phyloP scores from a whole-genome alignment of 257 asterid genomes.

The Salvia miltiorrhiza region DNA sequence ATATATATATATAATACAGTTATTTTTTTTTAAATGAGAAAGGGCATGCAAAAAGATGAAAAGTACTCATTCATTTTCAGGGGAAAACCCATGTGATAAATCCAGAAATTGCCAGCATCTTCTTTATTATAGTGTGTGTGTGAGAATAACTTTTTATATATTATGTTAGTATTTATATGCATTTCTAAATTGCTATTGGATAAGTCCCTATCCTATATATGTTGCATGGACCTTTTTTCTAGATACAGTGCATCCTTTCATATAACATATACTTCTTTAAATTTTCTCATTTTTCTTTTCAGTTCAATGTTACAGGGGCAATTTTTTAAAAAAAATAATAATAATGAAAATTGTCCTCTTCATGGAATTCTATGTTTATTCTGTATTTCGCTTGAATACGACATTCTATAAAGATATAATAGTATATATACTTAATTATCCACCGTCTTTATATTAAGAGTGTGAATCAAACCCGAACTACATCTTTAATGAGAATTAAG shows the following conservation, averaged over 20 bases:
- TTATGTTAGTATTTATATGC: not conserved
- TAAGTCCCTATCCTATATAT: constrained; percentile 11
- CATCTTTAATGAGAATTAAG: no score
- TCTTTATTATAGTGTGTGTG: not conserved
- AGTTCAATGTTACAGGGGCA: not conserved
- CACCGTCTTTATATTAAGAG: no score
- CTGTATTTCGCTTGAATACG: not conserved
- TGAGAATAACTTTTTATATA: not conserved
- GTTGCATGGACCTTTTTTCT: constrained; percentile 2
- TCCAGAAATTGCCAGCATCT: constrained; percentile 16
- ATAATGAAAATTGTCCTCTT: no score
- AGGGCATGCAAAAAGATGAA: not conserved
- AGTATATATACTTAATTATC: not conserved
- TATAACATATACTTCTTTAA: not conserved
- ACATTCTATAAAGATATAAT: not conserved
- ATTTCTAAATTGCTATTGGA: not conserved
- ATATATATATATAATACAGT: no score
- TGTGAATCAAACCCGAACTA: no score
- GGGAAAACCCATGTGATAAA: constrained; percentile 23
- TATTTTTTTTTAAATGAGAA: not conserved
- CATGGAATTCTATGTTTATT: not conserved
- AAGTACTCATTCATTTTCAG: not conserved
- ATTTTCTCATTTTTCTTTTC: not conserved
- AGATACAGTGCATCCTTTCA: constrained; percentile 18
- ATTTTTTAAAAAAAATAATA: not conserved